Evolutionary conservation across 108 stramenopile genomes (phyloP), one percentile per base, ranked within the genome.

Genomic region (Schizochytrium sp.): DNA sequence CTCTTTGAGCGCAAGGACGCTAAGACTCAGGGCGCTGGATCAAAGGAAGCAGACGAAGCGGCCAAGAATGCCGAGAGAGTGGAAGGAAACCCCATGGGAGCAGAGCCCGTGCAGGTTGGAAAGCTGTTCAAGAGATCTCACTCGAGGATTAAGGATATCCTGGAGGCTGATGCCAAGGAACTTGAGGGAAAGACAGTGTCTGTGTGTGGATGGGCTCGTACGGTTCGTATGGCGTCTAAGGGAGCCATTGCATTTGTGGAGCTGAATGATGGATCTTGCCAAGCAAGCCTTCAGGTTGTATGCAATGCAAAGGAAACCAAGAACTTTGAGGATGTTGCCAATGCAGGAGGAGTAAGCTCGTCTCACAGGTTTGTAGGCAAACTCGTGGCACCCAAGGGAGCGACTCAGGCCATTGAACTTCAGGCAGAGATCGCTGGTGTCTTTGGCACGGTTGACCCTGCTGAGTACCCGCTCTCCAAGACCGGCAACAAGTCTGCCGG

Each of bases 181-280:
- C 87, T 90, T 60, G 49, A 94, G n/a, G 93, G 94, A 57, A 87
- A 93, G 90, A 89, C 87, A 49, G 91, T 95, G 50, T 94, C 94
- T n/a, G 95, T 96, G 56, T 93, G 91, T 56, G 96, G 96, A 38
- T 96, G 96, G 96, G 91, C 93, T 41, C 92, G 95, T 56, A 96
- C 96, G 28, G 72, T 92, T 1, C 93, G 96, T 55, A 88, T 92
- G 46, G 95, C 92, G 53, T 89, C 88, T 69, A 95, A 94, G 90
- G 94, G 92, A 38, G 72, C 94, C 69, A 90, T 96, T 49, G 72
- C 95, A 61, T 96, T 96, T 88, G 73, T 96, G 15, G 96, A 95
- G 90, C 90, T 96, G 87, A 95, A 95, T 87, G 96, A 96, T 89
- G 96, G 96, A 41, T 95, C 94, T n/a, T 91, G 88, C 72, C 61